These are phyloP conservation scores for Ananas comosus DNA, from an alignment of 176 grass and related monocot genomes.

Conservation along the genomic window DNA sequence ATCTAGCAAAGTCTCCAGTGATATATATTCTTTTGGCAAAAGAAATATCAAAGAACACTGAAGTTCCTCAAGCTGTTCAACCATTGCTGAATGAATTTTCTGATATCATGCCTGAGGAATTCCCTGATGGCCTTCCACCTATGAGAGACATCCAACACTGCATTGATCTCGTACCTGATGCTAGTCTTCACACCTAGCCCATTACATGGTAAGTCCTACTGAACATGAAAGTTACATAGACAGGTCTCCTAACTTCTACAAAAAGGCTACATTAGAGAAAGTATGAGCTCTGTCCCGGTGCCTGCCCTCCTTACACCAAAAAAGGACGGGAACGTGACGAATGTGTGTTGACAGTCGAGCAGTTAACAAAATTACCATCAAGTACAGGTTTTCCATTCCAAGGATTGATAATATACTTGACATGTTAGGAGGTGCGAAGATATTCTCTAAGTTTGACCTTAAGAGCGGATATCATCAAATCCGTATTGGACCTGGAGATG, in stretches of 20 bases:
- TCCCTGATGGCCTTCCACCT: background rate
- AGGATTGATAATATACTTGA: background rate
- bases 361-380: conserved; percentile 4
- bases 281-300: background rate
- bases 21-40: too few relatives aligned
- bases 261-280: background rate
- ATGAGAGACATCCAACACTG: background rate
- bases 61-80: too few relatives aligned
- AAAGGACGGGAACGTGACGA: background rate
- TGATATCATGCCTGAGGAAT: background rate
- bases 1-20: too few relatives aligned
- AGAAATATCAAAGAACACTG: too few relatives aligned
- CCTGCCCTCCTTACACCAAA: background rate
- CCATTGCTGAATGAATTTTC: background rate
- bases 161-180: background rate
- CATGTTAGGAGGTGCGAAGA: background rate
- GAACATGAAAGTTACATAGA: background rate
- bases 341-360: background rate
- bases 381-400: background rate
- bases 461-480: too few relatives aligned
- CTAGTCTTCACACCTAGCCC: background rate
- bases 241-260: background rate
- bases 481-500: too few relatives aligned
- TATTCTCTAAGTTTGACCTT: background rate
- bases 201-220: background rate